A percentile compares a stretch with the other conserved stretches of the same genome.
These are phyloP conservation scores for Lachancea nothofagi DNA, from an alignment of 805 yeast genomes.

Conservation along the genomic window DNA sequence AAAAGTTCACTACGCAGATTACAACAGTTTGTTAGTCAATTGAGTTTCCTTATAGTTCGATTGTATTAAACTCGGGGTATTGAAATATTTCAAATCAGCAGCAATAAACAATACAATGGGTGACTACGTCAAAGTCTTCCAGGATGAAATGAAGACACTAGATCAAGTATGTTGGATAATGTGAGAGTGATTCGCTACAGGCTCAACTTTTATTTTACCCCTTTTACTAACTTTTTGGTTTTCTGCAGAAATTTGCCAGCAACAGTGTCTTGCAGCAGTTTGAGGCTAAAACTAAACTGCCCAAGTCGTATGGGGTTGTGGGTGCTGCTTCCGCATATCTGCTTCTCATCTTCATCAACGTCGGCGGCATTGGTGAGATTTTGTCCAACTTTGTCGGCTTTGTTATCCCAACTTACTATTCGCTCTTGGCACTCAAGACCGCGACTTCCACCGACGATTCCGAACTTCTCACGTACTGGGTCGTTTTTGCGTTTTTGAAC, in stretches of 20 bases:
- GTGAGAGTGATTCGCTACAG: neutral
- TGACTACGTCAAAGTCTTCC: slow-evolving; percentile 42
- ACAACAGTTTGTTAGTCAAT: neutral
- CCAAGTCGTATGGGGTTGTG: slow-evolving; percentile 80
- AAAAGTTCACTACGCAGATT: too few relatives aligned
- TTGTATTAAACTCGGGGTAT: too few relatives aligned
- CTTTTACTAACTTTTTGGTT: slow-evolving; percentile 7
- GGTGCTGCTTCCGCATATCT: slow-evolving; percentile 64
- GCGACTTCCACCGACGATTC: slow-evolving; percentile 69
- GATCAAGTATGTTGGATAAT: slow-evolving; percentile 39
- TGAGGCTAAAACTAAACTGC: slow-evolving; percentile 46
- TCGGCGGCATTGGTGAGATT: slow-evolving; percentile 94
- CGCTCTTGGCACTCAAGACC: slow-evolving; percentile 79
- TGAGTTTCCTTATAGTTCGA: too few relatives aligned
- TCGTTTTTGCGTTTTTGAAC: slow-evolving; percentile 88
- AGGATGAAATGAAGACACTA: slow-evolving; percentile 41
- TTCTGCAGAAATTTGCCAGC: slow-evolving; percentile 27
- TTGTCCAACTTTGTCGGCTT: slow-evolving; percentile 90
- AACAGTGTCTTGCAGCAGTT: slow-evolving; percentile 36
- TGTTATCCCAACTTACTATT: slow-evolving; percentile 82
- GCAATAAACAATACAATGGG: too few relatives aligned
- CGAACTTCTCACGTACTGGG: slow-evolving; percentile 92
- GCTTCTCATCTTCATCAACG: slow-evolving; percentile 74
- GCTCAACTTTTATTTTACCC: neutral
- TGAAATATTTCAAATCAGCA: too few relatives aligned